phyloP scores from a whole-genome alignment of 2,329 filamentous ascomycete species.

The Truncatella angustata region DNA sequence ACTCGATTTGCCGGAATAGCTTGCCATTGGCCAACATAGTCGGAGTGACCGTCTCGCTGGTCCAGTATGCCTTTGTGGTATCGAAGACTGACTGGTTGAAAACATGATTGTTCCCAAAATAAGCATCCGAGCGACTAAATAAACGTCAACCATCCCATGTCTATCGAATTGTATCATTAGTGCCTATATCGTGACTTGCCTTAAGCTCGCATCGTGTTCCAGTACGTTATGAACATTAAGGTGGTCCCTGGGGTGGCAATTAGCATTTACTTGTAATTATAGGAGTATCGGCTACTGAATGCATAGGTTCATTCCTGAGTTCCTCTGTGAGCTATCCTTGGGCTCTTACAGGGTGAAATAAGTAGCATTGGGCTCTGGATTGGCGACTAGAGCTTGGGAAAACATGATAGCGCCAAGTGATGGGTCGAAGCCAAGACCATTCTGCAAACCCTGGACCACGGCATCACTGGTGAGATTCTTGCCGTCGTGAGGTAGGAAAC shows the following conservation, averaged over 20 bases:
- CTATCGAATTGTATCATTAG: background rate
- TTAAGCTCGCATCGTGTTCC: conserved; percentile 12
- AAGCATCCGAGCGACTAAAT: conserved; percentile 5
- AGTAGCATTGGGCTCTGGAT: background rate
- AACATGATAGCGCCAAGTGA: background rate
- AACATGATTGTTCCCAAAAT: conserved; percentile 3
- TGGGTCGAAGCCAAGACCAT: background rate
- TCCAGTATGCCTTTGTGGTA: conserved; percentile 18
- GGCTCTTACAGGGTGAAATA: conserved; percentile 11
- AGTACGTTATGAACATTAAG: conserved; percentile 9
- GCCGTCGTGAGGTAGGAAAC: conserved; percentile 12
- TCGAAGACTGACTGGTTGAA: conserved; percentile 15
- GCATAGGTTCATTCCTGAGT: no score
- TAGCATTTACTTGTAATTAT: no score
- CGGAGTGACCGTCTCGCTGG: conserved; percentile 15
- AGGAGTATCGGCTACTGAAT: no score
- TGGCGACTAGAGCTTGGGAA: background rate
- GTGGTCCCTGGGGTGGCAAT: no score
- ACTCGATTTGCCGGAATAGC: conserved; percentile 15
- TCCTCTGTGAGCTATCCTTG: no score
- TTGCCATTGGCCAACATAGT: conserved; percentile 18
- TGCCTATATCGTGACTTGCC: background rate
- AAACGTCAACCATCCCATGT: background rate
- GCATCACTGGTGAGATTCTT: background rate
- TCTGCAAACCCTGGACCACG: background rate